phyloP scores from a whole-genome alignment of 495 filamentous ascomycete genomes.

The Tetracladium setigerum region DNA sequence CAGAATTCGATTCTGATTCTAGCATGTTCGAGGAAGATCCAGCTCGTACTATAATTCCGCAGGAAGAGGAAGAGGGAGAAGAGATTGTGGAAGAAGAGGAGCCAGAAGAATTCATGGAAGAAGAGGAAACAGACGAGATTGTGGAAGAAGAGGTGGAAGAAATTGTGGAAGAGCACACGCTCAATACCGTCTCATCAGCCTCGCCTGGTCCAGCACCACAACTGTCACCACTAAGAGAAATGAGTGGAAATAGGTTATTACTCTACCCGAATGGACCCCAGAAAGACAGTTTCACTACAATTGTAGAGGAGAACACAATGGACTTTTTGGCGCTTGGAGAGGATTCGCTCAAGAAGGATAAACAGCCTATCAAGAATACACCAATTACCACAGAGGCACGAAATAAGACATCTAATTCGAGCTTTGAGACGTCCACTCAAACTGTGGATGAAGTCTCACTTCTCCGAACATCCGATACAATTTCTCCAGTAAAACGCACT shows the following conservation, averaged over 20 bases:
- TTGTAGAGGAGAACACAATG: constrained; percentile 36
- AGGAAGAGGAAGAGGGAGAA: constrained; percentile 21
- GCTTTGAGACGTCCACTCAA: neutral
- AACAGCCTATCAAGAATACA: constrained; percentile 1
- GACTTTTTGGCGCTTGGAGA: constrained; percentile 22
- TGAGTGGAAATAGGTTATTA: constrained; percentile 24
- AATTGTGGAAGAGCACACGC: constrained; percentile 3
- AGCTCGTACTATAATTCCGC: neutral
- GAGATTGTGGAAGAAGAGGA: constrained; percentile 25
- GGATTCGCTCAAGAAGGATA: constrained; percentile 2
- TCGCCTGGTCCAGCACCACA: constrained; percentile 29
- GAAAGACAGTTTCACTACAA: constrained; percentile 34
- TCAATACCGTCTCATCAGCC: constrained; percentile 15
- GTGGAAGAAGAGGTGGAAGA: neutral
- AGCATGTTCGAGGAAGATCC: constrained; percentile 19
- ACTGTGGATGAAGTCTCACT: constrained; percentile 7
- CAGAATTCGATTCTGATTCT: constrained; percentile 7
- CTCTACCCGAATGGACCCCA: constrained; percentile 18
- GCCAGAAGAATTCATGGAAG: constrained; percentile 25
- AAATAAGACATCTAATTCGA: neutral
- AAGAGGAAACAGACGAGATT: constrained; percentile 27
- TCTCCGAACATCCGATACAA: constrained; percentile 2
- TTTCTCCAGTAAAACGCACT: neutral
- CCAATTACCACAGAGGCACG: neutral
- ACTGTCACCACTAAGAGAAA: constrained; percentile 38